Evolutionary conservation across 1,284 basidiomycete genomes (phyloP).

Genomic region (Heterobasidion parviporum): DNA sequence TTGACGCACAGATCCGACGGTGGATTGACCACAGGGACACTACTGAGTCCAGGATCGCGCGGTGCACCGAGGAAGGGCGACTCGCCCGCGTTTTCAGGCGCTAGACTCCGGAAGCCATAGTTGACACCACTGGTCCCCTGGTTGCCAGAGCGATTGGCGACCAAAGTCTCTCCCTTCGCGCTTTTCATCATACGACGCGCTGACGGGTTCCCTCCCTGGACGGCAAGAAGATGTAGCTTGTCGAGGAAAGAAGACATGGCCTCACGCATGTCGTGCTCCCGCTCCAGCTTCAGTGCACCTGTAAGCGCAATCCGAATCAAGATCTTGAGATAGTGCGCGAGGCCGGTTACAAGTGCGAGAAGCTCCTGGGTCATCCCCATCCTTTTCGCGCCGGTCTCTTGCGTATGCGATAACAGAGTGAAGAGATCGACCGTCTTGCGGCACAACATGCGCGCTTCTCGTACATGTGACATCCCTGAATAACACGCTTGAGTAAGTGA

Average conservation of each 20-base stretch:
- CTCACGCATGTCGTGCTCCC: conserved; percentile 76
- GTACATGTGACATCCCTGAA: conserved; percentile 92
- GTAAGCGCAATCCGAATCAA: conserved; percentile 97
- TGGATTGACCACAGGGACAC: conserved; percentile 50
- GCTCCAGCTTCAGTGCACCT: conserved; percentile 90
- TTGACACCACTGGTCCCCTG: conserved; percentile 72
- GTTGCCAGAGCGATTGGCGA: conserved; percentile 35
- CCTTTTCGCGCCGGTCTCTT: conserved; percentile 81
- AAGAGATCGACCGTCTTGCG: conserved; percentile 99
- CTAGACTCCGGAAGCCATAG: conserved; percentile 85
- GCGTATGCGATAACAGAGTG: conserved; percentile 93
- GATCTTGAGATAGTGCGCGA: conserved; percentile 99
- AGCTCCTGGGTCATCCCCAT: conserved; percentile 98
- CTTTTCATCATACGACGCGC: conserved; percentile 64
- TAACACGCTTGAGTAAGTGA: background rate
- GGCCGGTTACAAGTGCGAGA: conserved; percentile 93
- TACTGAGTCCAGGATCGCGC: conserved; percentile 35
- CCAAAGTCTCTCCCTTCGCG: conserved; percentile 50
- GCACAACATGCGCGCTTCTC: conserved; percentile 97
- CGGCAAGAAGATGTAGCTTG: conserved; percentile 85
- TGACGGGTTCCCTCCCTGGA: conserved; percentile 78
- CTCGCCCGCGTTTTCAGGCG: conserved; percentile 83
- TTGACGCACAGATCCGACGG: conserved; percentile 87
- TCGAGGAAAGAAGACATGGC: conserved; percentile 90
- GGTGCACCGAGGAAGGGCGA: conserved; percentile 56